Evolutionary conservation across 2,329 filamentous ascomycete species (phyloP).

Genomic region (Aspergillus sp.): DNA sequence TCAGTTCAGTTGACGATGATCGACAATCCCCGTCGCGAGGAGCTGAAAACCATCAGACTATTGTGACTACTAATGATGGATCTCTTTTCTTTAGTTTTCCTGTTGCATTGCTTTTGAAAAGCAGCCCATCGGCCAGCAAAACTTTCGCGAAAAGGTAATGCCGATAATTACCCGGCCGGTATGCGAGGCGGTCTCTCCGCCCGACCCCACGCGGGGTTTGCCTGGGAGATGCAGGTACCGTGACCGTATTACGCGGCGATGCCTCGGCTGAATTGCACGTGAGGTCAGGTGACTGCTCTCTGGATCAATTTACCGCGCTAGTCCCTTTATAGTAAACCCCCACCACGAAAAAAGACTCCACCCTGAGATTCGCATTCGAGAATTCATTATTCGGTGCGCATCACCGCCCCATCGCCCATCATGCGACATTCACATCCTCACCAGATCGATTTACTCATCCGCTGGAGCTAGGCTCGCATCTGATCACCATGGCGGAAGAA

Average conservation of each 20-base stretch:
- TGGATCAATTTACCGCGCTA: background rate
- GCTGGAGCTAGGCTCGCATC: background rate
- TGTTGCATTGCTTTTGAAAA: background rate
- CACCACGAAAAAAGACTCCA: constrained; percentile 8
- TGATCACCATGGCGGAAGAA: constrained; percentile 28
- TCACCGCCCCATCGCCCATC: background rate
- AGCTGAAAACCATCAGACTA: background rate
- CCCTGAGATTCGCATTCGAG: constrained; percentile 8
- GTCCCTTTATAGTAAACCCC: constrained; percentile 9
- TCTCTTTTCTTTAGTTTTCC: no score
- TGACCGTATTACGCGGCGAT: constrained; percentile 4
- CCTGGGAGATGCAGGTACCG: constrained; percentile 10
- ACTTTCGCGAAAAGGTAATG: background rate
- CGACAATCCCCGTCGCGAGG: background rate
- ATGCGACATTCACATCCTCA: constrained; percentile 2
- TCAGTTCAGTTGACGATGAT: background rate
- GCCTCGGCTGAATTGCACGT: constrained; percentile 10
- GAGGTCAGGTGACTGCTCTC: constrained; percentile 11
- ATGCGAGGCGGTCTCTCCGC: constrained; percentile 15
- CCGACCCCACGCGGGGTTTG: constrained; percentile 6
- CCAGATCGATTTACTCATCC: constrained; percentile 6
- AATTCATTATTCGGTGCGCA: constrained; percentile 10
- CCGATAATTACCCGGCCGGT: constrained; percentile 24
- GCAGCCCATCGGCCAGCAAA: background rate
- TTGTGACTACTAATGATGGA: no score